Conservation (phyloP, 176 grass and related monocot genomes). For the Avena eriantha region DNA sequence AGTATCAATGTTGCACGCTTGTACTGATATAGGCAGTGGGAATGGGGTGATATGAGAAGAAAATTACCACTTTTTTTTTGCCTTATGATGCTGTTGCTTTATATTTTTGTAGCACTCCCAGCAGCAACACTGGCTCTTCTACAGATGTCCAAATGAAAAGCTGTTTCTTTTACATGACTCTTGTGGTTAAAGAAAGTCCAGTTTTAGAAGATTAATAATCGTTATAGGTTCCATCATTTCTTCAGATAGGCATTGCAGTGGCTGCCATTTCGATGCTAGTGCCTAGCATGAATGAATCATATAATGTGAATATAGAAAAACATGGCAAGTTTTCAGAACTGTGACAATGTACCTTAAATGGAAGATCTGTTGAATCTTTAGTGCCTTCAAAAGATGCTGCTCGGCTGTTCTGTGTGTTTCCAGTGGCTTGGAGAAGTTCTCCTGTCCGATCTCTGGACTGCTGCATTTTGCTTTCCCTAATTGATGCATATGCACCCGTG, state of each 20-base stretch:
- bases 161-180: neutral
- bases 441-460: neutral
- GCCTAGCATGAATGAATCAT: neutral
- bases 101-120: neutral
- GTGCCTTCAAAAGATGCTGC: slow-evolving; percentile 8
- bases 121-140: neutral
- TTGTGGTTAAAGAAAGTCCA: neutral
- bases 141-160: neutral
- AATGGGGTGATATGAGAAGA: slow-evolving; percentile 5
- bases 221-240: neutral
- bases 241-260: slow-evolving; percentile 9
- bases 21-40: neutral
- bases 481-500: neutral
- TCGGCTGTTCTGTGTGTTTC: slow-evolving; percentile 3
- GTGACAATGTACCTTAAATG: neutral
- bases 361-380: neutral
- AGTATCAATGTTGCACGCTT: neutral
- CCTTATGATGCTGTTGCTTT: neutral
- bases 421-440: neutral
- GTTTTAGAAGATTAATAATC: neutral
- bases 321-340: neutral
- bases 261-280: neutral
- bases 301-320: neutral
- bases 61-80: neutral
- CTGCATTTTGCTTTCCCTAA: neutral